A percentile compares a stretch with the other conserved stretches of the same genome.
Evolutionary conservation across 2,329 filamentous ascomycete species (phyloP).

Genomic region (Remersonia thermophila): DNA sequence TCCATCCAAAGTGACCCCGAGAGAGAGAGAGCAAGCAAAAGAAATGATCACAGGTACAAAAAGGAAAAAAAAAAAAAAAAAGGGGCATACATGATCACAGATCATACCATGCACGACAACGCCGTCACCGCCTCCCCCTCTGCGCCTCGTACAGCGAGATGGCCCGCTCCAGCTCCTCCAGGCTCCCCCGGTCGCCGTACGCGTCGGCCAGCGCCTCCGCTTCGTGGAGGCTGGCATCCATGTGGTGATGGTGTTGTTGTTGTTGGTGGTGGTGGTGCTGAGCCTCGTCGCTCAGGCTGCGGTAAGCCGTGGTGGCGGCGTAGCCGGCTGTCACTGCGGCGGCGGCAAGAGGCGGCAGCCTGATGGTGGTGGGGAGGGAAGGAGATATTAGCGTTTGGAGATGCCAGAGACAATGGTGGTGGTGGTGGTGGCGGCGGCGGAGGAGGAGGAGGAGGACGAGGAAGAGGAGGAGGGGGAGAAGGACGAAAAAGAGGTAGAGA

Average conservation of each 20-base stretch:
- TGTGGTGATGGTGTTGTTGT: constrained; percentile 4
- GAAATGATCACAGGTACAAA: no score
- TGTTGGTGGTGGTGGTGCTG: no score
- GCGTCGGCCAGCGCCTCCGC: constrained; percentile 19
- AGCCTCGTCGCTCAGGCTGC: no score
- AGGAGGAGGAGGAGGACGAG: no score
- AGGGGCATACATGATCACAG: no score
- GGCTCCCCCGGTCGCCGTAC: constrained; percentile 21
- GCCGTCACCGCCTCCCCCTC: constrained; percentile 8
- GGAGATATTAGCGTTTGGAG: no score
- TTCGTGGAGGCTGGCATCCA: constrained; percentile 11
- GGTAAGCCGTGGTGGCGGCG: constrained; percentile 8
- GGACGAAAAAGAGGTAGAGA: background rate
- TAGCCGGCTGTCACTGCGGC: constrained; percentile 17
- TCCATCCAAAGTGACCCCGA: no score
- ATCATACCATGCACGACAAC: background rate
- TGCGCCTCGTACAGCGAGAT: constrained; percentile 21
- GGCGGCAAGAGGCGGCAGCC: constrained; percentile 17
- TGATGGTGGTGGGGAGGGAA: constrained; percentile 3
- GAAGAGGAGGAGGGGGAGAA: background rate
- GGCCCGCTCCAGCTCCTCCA: constrained; percentile 22
- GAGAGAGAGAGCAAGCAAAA: no score
- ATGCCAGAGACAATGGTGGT: no score
- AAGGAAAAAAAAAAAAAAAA: no score
- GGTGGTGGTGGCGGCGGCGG: no score